Base-by-base conservation (phyloP, 208 protist genomes). In the Leishmania mexicana region DNA sequence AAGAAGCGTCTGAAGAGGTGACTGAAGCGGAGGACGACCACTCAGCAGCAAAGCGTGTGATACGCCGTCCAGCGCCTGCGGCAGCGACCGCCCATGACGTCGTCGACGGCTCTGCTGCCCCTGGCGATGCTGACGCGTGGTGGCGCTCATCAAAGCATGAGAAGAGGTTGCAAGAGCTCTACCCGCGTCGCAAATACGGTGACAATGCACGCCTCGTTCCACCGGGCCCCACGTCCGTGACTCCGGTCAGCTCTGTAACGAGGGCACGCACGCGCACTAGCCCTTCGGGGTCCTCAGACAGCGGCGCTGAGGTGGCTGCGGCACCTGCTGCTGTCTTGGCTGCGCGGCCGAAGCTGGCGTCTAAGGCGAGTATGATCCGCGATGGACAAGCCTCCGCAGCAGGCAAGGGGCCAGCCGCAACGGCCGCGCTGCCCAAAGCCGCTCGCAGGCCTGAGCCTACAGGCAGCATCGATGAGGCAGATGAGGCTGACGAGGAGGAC, bases 81-180 rank as follows among this genome's bases (percentile, higher is more conserved):
- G n/a, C 40, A 6, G 68, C 71, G 1, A 38, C 17, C 8, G 68
- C 35, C 35, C 31, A 31, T n/a, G 80, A 31, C 47, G 70, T 24
- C 21, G 47, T 10, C 17, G 64, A 75, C 21, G 60, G 64, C 7
- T 64, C 78, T 38, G 42, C 49, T n/a, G 19, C 42, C 2, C 67
- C 80, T 19, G 90, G 83, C 28, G 90, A 96, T 31, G 47, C 87
- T 19, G 85, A 85, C 47, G 89, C 89, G 73, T 96, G 93, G 92
- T 96, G 93, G 92, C 90, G 86, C 70, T 88, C 92, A 5, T 87
- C 88, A 21, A 81, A 86, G 74, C 85, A 92, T 4, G 93, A 96
- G 64, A 88, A 87, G 53, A 80, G 87, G 21, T 35, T 94, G 38
- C 90, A 96, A 38, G 90, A 95, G 83, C 72, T 92, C 19, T 83